These are phyloP conservation scores for Eutrema salsugineum DNA, from an alignment of 441 rosid species.

Conservation along the genomic window DNA sequence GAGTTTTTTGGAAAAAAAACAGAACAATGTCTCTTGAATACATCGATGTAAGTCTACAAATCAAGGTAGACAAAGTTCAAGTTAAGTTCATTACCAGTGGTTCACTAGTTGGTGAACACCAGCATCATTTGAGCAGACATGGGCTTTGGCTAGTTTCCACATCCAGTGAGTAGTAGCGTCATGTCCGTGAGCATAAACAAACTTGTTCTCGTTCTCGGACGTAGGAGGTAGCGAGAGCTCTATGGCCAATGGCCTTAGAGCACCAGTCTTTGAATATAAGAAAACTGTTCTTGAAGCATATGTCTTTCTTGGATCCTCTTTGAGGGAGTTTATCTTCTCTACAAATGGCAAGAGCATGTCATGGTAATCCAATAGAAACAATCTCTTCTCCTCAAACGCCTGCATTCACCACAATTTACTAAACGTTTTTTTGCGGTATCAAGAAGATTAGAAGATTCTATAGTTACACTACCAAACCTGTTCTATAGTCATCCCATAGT, in stretches of 20 bases:
- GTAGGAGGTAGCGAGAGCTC: constrained; percentile 87
- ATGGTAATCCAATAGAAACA: constrained; percentile 82
- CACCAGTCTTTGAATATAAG: constrained; percentile 43
- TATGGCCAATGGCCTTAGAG: constrained; percentile 67
- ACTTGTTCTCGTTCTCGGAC: constrained; percentile 47
- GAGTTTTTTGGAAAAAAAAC: constrained; percentile 1
- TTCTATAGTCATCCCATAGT: constrained; percentile 59
- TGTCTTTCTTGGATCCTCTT: constrained; percentile 34
- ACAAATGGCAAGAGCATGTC: constrained; percentile 84
- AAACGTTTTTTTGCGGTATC: neutral
- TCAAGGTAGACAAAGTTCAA: neutral
- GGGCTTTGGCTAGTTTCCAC: constrained; percentile 97
- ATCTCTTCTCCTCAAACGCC: constrained; percentile 84
- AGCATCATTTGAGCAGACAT: constrained; percentile 81
- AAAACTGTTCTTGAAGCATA: constrained; percentile 76
- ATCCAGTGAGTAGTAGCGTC: constrained; percentile 86
- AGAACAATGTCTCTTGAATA: neutral
- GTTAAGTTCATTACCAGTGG: constrained; percentile 62
- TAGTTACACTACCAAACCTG: constrained; percentile 38
- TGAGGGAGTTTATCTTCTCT: constrained; percentile 36
- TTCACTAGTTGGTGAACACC: constrained; percentile 93
- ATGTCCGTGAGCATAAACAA: constrained; percentile 68
- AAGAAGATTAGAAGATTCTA: neutral
- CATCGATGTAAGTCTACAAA: constrained; percentile 2
- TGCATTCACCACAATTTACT: constrained; percentile 32